Evolutionary conservation across 140 eudicot genomes (phyloP).

Genomic region (Oenanthe javanica): DNA sequence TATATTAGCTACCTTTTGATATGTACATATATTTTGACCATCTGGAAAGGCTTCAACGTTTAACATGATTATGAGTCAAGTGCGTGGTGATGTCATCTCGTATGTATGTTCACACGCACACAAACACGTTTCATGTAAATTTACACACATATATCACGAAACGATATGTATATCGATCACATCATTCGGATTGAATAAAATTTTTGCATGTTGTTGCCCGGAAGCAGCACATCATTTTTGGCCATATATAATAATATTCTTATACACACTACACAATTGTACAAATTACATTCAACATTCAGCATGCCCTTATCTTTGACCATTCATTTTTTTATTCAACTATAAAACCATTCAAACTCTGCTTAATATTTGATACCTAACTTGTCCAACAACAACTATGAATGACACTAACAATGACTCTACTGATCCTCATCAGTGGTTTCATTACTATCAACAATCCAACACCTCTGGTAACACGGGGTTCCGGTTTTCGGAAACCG

Average conservation of each 20-base stretch:
- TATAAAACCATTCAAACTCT: conserved; percentile 3
- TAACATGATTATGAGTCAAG: background rate
- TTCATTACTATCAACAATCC: conserved; percentile 33
- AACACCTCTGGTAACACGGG: background rate
- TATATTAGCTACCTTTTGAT: too few species aligned
- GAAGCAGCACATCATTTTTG: conserved; percentile 18
- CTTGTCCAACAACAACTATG: conserved; percentile 14
- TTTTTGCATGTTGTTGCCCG: conserved; percentile 2
- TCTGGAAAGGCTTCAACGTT: background rate
- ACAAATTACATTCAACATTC: background rate
- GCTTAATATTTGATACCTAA: background rate
- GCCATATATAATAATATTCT: background rate
- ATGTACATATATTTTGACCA: background rate
- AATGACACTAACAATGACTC: conserved; percentile 26
- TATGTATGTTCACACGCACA: conserved; percentile 1
- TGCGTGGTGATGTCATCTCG: conserved; percentile 14
- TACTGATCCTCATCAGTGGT: conserved; percentile 27
- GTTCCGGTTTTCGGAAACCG: background rate
- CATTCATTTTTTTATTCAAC: background rate
- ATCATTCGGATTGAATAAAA: background rate
- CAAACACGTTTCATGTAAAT: background rate
- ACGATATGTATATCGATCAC: background rate
- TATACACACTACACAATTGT: too few species aligned
- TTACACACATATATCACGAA: background rate
- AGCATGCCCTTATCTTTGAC: background rate